phyloP scores from a whole-genome alignment of 2,329 filamentous ascomycete genomes.

The Colletotrichum neosansevieriae region DNA sequence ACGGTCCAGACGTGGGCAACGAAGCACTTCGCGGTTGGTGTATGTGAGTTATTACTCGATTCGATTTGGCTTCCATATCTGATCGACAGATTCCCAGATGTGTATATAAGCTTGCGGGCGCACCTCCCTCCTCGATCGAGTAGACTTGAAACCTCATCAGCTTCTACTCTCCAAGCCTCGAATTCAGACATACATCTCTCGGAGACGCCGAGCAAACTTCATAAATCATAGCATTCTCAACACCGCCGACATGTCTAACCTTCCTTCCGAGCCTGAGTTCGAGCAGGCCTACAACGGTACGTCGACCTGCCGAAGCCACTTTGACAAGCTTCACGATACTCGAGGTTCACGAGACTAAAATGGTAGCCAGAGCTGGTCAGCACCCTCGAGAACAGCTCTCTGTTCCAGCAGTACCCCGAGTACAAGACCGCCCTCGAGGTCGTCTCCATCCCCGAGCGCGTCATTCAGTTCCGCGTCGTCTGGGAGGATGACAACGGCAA shows the following conservation, averaged over 20 bases:
- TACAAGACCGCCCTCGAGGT: slow-evolving; percentile 92
- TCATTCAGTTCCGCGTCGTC: slow-evolving; percentile 96
- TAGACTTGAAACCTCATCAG: slow-evolving; percentile 30
- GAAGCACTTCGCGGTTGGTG: slow-evolving; percentile 24
- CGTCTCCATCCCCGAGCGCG: slow-evolving; percentile 89
- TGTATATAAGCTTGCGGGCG: slow-evolving; percentile 40
- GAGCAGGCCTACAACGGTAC: slow-evolving; percentile 97
- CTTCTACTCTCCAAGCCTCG: slow-evolving; percentile 22
- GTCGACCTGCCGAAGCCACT: slow-evolving; percentile 41
- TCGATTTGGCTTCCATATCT: slow-evolving; percentile 33
- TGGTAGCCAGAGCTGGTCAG: slow-evolving; percentile 83
- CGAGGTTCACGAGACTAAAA: slow-evolving; percentile 41
- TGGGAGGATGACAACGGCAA: slow-evolving; percentile 96
- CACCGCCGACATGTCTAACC: slow-evolving; percentile 77
- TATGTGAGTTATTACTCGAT: slow-evolving; percentile 35
- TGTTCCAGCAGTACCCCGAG: slow-evolving; percentile 95
- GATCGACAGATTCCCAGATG: slow-evolving; percentile 25
- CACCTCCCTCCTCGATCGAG: slow-evolving; percentile 2
- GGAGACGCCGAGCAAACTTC: slow-evolving; percentile 10
- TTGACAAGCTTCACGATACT: neutral
- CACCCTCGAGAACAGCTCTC: slow-evolving; percentile 91
- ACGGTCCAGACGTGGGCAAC: neutral
- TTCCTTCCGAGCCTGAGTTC: slow-evolving; percentile 93
- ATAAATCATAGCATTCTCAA: slow-evolving; percentile 1
- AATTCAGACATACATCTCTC: slow-evolving; percentile 22